Evolutionary conservation across 2,329 filamentous ascomycete genomes (phyloP), one percentile per base, ranked within the genome.

Genomic region (Diaporthe vaccinii): DNA sequence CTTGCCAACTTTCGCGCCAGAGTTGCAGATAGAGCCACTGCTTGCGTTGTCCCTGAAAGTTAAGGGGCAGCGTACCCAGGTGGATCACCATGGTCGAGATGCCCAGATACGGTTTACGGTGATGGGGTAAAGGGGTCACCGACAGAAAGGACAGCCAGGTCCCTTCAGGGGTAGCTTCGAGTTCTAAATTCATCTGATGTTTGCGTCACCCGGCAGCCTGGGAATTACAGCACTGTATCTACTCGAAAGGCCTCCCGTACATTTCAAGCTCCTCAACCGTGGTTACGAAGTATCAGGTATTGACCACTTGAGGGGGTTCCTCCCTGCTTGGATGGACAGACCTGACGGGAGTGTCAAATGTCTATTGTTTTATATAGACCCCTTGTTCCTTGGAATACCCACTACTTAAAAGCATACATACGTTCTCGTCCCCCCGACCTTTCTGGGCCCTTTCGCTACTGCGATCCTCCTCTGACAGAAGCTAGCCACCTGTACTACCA

Each of bases 141-240:
- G 34, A 69, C 65, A 41, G 22, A 28, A 41, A 55, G n/a, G 65
- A 1, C 3, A 20, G 22, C 46, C 46, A 15, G 39, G 46, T 39
- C 31, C 2, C 31, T 12, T 68, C 46, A 68, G 62, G 62, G 46
- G 31, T 20, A 53, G 22, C 46, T 20, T 17, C 46, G 62, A 53
- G 9, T 69, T 69, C 65, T 31, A 46, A 53, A 34, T 69, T 69
- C 65, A 51, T 69, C 65, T 55, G 65, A 55, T 69, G 46, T 41
- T 39, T 28, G 65, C 22, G 28, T 53, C n/a, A 20, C n/a, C 53
- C 20, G 25, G 12, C 53, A 55, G 25, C 14, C 25, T 20, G 14
- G n/a, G 1, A n/a, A 25, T n/a, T 17, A 25, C 31, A 53, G 46
- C 22, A 20, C 14, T 55, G 14, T 20, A 39, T 53, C 7, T n/a